A percentile compares a stretch with the other conserved stretches of the same genome.
Conservation (phyloP, 2,329 filamentous ascomycete species). For the Fusarium continuum region DNA sequence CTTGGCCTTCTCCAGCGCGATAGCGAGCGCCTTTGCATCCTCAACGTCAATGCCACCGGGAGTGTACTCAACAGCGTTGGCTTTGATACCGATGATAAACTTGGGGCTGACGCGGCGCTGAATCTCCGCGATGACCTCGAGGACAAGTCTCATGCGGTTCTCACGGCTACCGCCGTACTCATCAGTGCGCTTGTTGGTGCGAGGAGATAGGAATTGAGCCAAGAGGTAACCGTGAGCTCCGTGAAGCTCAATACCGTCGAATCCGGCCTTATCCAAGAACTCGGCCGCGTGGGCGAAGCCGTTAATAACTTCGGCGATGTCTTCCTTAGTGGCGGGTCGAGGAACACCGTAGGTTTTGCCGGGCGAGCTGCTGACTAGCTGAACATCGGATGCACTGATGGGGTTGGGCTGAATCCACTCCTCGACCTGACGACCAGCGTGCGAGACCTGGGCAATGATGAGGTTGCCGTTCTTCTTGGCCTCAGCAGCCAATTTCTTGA, state of each 20-base stretch:
- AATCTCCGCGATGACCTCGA: slow-evolving; percentile 52
- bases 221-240: slow-evolving; percentile 55
- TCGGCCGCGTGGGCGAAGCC: slow-evolving; percentile 52
- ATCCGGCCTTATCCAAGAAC: slow-evolving; percentile 47
- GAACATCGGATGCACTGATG: slow-evolving; percentile 63
- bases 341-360: slow-evolving; percentile 50
- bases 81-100: slow-evolving; percentile 62
- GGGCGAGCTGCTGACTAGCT: slow-evolving; percentile 61
- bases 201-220: slow-evolving; percentile 57
- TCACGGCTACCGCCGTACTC: slow-evolving; percentile 56
- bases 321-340: slow-evolving; percentile 21
- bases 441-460: slow-evolving; percentile 23
- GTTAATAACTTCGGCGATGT: slow-evolving; percentile 19
- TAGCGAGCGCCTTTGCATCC: slow-evolving; percentile 58
- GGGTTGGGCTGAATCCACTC: slow-evolving; percentile 29
- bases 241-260: slow-evolving; percentile 29
- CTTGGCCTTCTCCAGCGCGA: slow-evolving; percentile 55
- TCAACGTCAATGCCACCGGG: slow-evolving; percentile 59
- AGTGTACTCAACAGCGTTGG: slow-evolving; percentile 64
- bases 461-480: slow-evolving; percentile 18
- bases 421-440: slow-evolving; percentile 30
- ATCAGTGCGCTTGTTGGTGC: slow-evolving; percentile 60
- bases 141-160: slow-evolving; percentile 55
- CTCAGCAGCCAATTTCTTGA: slow-evolving; percentile 19
- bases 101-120: slow-evolving; percentile 56